Base-by-base conservation (phyloP, 495 filamentous ascomycete genomes). In the Penicillium macrosclerotiorum region DNA sequence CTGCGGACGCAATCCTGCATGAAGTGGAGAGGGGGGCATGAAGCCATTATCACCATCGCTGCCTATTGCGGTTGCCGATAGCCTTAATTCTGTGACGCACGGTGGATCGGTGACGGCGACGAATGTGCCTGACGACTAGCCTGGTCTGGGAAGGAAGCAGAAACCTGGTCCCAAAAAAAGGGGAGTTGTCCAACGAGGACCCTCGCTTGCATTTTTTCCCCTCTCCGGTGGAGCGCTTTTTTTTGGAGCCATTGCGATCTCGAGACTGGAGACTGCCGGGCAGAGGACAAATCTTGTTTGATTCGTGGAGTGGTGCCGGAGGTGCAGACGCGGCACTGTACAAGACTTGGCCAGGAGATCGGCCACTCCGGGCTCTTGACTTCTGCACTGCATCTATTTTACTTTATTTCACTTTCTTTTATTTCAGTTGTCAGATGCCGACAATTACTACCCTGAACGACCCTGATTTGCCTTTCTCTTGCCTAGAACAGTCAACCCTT, bases 391-490 rank as follows among this genome's bases (percentile, higher is more conserved):
- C n/a, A n/a, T n/a, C n/a, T n/a, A n/a, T n/a, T n/a, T n/a, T n/a
- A n/a, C n/a, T n/a, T n/a, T n/a, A n/a, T n/a, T n/a, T n/a, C n/a
- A n/a, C n/a, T n/a, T n/a, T n/a, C n/a, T n/a, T n/a, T n/a, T n/a
- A n/a, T n/a, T n/a, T n/a, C n/a, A n/a, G n/a, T n/a, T n/a, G 42
- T 51, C 46, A 45, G 43, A 30, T 40, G 42, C 40, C 42, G 54
- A 37, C 35, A 16, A 32, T 24, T 61, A 47, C 49, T 39, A 50
- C 51, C 39, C 32, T 51, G 55, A 55, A 53, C 46, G 42, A 62
- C 46, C 46, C 39, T 52, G 8, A 48, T 45, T 34, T 33, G 48
- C 36, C 41, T 20, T 45, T 43, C 13, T 14, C 20, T 37, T 29
- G 24, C 37, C 42, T 12, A 39, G 24, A 47, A 20, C 23, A 29